Evolutionary conservation across 164 flowering plant genomes (phyloP).

Genomic region (Macadamia tetraphylla): DNA sequence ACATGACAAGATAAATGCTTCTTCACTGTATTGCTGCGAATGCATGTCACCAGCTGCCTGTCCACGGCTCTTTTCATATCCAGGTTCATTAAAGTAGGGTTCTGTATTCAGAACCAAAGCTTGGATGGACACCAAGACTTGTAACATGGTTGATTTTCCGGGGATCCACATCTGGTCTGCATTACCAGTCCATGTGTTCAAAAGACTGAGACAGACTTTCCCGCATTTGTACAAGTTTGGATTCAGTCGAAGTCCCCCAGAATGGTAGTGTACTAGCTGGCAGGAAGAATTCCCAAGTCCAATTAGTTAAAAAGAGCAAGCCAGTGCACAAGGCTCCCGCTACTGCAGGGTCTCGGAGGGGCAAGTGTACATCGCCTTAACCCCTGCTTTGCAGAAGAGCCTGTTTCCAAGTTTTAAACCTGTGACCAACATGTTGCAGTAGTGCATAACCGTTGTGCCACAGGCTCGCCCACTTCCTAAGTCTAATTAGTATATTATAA

Average conservation of each 20-base stretch:
- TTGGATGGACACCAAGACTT: slow-evolving; percentile 86
- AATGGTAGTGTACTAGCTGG: slow-evolving; percentile 69
- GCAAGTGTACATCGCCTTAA: no score
- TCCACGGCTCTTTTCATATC: slow-evolving; percentile 39
- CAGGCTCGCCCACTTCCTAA: no score
- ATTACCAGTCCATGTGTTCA: slow-evolving; percentile 75
- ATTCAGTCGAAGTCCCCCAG: slow-evolving; percentile 80
- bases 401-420: no score
- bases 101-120: slow-evolving; percentile 78
- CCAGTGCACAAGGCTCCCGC: no score
- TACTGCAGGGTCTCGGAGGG: no score
- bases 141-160: slow-evolving; percentile 61
- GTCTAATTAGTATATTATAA: background rate
- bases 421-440: no score
- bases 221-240: slow-evolving; percentile 78
- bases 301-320: background rate
- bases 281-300: slow-evolving; percentile 9
- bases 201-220: slow-evolving; percentile 93
- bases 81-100: slow-evolving; percentile 89
- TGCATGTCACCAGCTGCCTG: slow-evolving; percentile 36
- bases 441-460: no score
- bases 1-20: slow-evolving; percentile 48
- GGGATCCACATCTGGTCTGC: slow-evolving; percentile 70
- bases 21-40: slow-evolving; percentile 61
- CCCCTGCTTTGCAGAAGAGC: no score